Evolutionary conservation across 192 early-diverging fungal species (phyloP), one percentile per base, ranked within the genome.

Genomic region (Coemansia sp.): DNA sequence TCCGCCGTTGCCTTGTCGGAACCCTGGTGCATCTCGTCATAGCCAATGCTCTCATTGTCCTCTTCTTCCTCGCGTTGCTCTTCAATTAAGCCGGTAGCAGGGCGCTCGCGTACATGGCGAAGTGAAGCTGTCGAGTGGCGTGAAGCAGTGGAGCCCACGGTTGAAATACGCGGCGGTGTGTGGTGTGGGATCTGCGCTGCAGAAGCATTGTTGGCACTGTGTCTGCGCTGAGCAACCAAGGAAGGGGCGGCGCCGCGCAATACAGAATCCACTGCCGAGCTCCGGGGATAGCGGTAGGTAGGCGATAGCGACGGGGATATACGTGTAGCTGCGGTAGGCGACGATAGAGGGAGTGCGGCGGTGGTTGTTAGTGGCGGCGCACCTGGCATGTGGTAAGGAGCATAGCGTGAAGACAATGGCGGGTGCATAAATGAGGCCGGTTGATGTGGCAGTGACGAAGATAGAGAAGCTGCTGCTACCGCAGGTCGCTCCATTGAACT

Each of bases 371-470:
- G 45, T 13, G 60, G 18, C 41, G 72, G 31, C 45, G 59, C 36
- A 33, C 50, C 59, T 26, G 62, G 42, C 59, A 70, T 76, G 67
- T 70, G 66, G 68, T 70, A 76, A 39, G 73, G 67, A 10, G 58
- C 55, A 62, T 65, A 70, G 50, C 62, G 73, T 65, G 73, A 65
- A 57, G 70, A 50, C 31, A 55, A 39, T 43, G 58, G 58, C 30
- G 72, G 58, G 51, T 76, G 73, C 67, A 70, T 70, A 65, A 76
- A 69, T 76, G 63, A 59, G 47, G 67, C 31, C 18, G 50, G 47
- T 41, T 65, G 47, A 45, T 65, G 62, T 33, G 63, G 53, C 40
- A 72, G 41, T 20, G 63, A 65, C 39, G 63, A 59, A 15, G 69
- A 20, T 36, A 49, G 37, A 6, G 38, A 18, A 12, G 57, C 20